Percentiles rank a stretch among this genome's conserved stretches.
Conservation (phyloP, 495 filamentous ascomycete genomes). For the Pyrenula massariospora region DNA sequence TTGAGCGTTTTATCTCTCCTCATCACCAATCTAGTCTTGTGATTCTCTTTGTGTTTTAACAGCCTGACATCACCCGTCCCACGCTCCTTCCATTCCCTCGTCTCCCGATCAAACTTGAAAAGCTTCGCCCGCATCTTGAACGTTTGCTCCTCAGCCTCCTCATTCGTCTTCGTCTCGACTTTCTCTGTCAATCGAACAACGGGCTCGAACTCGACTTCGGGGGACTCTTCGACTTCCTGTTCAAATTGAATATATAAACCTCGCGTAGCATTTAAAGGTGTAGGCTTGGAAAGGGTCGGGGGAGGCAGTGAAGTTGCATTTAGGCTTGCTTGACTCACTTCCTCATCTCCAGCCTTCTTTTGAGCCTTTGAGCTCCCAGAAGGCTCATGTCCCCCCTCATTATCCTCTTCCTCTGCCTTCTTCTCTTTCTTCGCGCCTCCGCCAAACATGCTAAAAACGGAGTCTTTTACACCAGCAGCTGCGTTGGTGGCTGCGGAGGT, state of each 20-base stretch:
- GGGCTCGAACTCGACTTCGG: constrained; percentile 93
- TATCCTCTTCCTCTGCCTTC: constrained; percentile 69
- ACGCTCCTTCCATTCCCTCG: constrained; percentile 97
- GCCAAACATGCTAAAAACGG: constrained; percentile 96
- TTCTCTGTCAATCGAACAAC: constrained; percentile 91
- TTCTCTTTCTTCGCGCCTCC: constrained; percentile 72
- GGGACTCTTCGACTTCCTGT: constrained; percentile 66
- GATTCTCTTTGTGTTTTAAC: constrained; percentile 96
- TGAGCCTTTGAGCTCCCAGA: constrained; percentile 80
- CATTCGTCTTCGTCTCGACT: constrained; percentile 94
- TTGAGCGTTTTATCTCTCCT: constrained; percentile 98
- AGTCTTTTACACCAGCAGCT: constrained; percentile 50
- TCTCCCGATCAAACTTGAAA: constrained; percentile 89
- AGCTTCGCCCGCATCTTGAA: constrained; percentile 99
- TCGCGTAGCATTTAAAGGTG: not conserved
- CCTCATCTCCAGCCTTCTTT: constrained; percentile 39
- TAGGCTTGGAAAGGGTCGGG: not conserved
- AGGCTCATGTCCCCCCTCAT: constrained; percentile 55
- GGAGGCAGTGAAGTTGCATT: not conserved
- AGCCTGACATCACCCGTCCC: constrained; percentile 93
- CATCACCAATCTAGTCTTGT: constrained; percentile 97
- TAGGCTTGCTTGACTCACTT: constrained; percentile 4
- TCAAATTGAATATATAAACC: constrained; percentile 1
- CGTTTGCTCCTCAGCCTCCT: constrained; percentile 90
- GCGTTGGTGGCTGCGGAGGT: constrained; percentile 33